Conservation (phyloP, 2,329 filamentous ascomycete genomes). For the Emergomyces orientalis region DNA sequence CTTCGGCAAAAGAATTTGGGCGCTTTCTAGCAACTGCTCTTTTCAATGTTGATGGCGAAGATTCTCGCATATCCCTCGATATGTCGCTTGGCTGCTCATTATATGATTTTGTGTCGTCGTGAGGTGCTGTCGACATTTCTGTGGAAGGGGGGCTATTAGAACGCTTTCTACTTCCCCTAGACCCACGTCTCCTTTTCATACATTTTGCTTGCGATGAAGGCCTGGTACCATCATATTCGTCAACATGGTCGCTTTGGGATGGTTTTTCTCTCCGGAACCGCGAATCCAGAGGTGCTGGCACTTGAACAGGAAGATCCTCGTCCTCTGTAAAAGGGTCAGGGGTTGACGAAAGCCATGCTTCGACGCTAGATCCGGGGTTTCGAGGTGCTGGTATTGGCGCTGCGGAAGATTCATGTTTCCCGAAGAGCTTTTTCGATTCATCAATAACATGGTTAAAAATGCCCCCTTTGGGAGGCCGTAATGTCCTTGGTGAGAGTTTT, state of each 20-base stretch:
- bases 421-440: constrained; percentile 39
- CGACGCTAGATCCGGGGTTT: constrained; percentile 44
- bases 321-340: constrained; percentile 47
- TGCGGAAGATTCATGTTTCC: constrained; percentile 28
- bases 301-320: constrained; percentile 25
- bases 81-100: constrained; percentile 1
- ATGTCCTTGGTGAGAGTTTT: constrained; percentile 16
- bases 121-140: neutral
- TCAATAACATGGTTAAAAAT: constrained; percentile 38
- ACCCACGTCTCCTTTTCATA: neutral
- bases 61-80: constrained; percentile 12
- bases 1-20: constrained; percentile 13
- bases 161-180: neutral
- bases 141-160: neutral
- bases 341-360: constrained; percentile 53
- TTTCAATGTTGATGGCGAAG: constrained; percentile 20
- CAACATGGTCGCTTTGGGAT: constrained; percentile 3
- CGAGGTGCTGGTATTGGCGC: constrained; percentile 31
- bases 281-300: constrained; percentile 35
- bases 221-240: neutral
- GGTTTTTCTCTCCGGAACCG: constrained; percentile 24
- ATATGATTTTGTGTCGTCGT: neutral
- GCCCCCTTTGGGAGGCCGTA: constrained; percentile 32
- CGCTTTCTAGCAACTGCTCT: constrained; percentile 19
- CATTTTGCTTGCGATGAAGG: neutral